Evolutionary conservation across 805 yeast genomes (phyloP), one percentile per base, ranked within the genome.

Genomic region (Wickerhamiella domercqiae): DNA sequence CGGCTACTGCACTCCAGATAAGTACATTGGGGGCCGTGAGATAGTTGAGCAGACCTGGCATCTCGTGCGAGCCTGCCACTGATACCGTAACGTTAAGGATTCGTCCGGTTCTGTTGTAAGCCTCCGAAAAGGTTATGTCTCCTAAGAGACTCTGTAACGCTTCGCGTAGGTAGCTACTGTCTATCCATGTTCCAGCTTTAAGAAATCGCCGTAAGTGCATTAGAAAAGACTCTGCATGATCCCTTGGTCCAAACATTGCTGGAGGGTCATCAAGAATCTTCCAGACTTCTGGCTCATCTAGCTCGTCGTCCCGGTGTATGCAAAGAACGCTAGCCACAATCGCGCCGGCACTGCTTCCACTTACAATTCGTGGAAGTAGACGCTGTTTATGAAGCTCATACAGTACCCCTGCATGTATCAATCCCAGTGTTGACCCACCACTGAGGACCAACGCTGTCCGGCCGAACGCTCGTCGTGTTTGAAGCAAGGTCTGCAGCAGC

Each of bases 341-440:
- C 1, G 95, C 84, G 14, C 99, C 99, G 0, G 96, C 94, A 18
- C 94, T 82, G 11, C 94, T 79, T 1, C 99, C 98, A 34, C 94
- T 79, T 13, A 90, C 73, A 26, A 90, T 80, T 35, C 79, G 68
- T 0, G 99, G 99, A 18, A 87, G 61, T 17, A 84, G 61, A 38
- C 78, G 75, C 36, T 70, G 67, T 47, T 82, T 90, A 29, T 78
- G 59, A 21, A 90, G 64, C 2, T 90, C 79, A 3, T 82, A 73
- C 33, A 87, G 60, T 0, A 90, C 95, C 1, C 99, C 99, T 40
- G 84, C 79, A 47, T 87, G 97, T 43, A 86, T 74, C 36, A 87
- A 60, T 0, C 97, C 98, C 61, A 87, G 80, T 3, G 94, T 80
- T 2, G 94, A 84, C 2, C 99, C 99, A 1, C 99, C 99, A 34